A percentile compares a stretch with the other conserved stretches of the same genome.
These are phyloP conservation scores for Lactarius vividus DNA, from an alignment of 768 basidiomycete genomes.

Conservation along the genomic window DNA sequence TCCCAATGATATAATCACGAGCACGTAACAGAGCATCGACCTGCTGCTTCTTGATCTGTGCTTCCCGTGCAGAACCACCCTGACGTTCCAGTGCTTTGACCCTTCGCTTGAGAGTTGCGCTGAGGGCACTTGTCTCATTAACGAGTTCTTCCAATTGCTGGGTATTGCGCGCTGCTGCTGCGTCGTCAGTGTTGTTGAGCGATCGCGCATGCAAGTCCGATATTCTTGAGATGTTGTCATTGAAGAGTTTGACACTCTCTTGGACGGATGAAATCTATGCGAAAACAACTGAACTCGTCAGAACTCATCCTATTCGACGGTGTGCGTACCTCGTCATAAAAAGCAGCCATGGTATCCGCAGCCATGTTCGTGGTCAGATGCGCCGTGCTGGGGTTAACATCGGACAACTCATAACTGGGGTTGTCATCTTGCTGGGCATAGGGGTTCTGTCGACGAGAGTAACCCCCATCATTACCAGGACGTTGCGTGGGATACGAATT, in stretches of 20 bases:
- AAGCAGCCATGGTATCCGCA: slow-evolving; percentile 60
- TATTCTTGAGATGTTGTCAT: slow-evolving; percentile 45
- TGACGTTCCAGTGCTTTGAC: slow-evolving; percentile 55
- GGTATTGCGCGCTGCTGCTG: slow-evolving; percentile 40
- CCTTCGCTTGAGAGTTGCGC: slow-evolving; percentile 54
- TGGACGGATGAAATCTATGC: slow-evolving; percentile 49
- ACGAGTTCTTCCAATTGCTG: slow-evolving; percentile 57
- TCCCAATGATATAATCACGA: neutral
- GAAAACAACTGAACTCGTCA: neutral
- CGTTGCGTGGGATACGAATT: slow-evolving; percentile 24
- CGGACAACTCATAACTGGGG: slow-evolving; percentile 65
- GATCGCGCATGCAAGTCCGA: slow-evolving; percentile 50
- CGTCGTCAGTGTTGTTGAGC: slow-evolving; percentile 48
- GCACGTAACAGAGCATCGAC: slow-evolving; percentile 30
- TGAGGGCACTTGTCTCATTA: slow-evolving; percentile 56
- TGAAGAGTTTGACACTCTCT: slow-evolving; percentile 44
- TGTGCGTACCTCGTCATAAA: slow-evolving; percentile 69
- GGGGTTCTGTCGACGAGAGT: slow-evolving; percentile 51
- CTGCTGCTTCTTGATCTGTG: slow-evolving; percentile 48
- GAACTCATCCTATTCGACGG: neutral
- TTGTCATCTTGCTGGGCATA: slow-evolving; percentile 65
- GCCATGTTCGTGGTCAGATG: slow-evolving; percentile 34
- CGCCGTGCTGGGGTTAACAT: slow-evolving; percentile 53
- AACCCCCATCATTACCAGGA: slow-evolving; percentile 23
- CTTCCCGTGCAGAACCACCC: slow-evolving; percentile 41